Evolutionary conservation across 768 basidiomycete genomes (phyloP).

Genomic region (Leccinum uliginosum): DNA sequence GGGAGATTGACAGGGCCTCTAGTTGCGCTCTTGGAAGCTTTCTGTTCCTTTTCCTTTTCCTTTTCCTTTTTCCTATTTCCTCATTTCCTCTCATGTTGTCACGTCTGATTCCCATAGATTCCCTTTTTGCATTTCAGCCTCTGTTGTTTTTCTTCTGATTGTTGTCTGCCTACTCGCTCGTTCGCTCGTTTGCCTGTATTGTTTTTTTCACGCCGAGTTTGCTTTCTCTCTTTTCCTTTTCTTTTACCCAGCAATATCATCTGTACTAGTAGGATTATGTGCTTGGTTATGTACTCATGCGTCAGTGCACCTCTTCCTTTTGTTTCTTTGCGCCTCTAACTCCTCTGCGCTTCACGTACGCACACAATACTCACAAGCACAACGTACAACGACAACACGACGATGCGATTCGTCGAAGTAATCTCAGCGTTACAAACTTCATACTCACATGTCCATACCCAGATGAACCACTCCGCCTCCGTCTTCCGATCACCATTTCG

Average conservation of each 20-base stretch:
- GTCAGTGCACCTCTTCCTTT: background rate
- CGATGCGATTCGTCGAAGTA: background rate
- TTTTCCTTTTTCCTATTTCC: background rate
- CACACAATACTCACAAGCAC: background rate
- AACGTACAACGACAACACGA: background rate
- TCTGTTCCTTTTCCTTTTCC: background rate
- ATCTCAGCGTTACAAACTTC: background rate
- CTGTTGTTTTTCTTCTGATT: constrained; percentile 3
- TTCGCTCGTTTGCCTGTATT: constrained; percentile 3
- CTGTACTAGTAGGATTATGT: constrained; percentile 12
- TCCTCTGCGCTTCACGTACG: background rate
- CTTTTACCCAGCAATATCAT: constrained; percentile 15
- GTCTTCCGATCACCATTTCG: background rate
- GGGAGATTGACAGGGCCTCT: constrained; percentile 30
- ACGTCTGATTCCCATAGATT: constrained; percentile 13
- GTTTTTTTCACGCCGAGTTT: background rate
- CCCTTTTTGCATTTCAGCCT: constrained; percentile 2
- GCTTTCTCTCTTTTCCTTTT: background rate
- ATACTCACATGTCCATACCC: background rate
- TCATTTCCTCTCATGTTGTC: constrained; percentile 3
- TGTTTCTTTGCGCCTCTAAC: background rate
- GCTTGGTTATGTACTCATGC: constrained; percentile 18
- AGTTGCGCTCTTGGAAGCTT: background rate
- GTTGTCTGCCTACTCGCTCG: constrained; percentile 11
- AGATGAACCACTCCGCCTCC: too few relatives aligned